Evolutionary conservation across 2,329 filamentous ascomycete species (phyloP).

Genomic region (Geosmithia morbida): DNA sequence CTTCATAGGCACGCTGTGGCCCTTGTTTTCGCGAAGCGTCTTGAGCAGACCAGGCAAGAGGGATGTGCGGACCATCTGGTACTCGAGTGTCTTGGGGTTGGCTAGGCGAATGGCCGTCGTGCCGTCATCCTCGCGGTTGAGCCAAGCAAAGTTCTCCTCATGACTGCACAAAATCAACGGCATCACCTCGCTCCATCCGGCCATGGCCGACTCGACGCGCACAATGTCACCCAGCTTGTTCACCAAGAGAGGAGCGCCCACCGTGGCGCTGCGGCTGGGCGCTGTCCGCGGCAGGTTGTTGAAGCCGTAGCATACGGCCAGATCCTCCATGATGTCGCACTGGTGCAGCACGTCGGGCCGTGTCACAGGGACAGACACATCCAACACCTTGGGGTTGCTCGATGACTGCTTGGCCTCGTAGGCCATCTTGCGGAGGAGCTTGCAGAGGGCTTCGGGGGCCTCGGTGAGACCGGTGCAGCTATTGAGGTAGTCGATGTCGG

Average conservation of each 20-base stretch:
- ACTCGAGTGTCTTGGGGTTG: slow-evolving; percentile 87
- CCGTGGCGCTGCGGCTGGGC: slow-evolving; percentile 71
- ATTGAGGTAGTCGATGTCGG: slow-evolving; percentile 89
- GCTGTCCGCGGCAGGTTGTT: slow-evolving; percentile 84
- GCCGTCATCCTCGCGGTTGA: slow-evolving; percentile 82
- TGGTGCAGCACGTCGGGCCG: slow-evolving; percentile 91
- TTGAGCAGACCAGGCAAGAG: slow-evolving; percentile 80
- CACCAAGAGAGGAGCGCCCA: slow-evolving; percentile 75
- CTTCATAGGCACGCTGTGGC: slow-evolving; percentile 76
- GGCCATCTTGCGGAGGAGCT: slow-evolving; percentile 78
- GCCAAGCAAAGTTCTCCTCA: slow-evolving; percentile 94
- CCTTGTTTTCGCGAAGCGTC: slow-evolving; percentile 87
- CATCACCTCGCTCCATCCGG: slow-evolving; percentile 93
- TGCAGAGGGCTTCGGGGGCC: slow-evolving; percentile 59
- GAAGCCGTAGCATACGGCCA: slow-evolving; percentile 93
- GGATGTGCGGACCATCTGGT: slow-evolving; percentile 82
- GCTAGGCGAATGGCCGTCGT: slow-evolving; percentile 70
- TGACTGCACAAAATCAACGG: slow-evolving; percentile 93
- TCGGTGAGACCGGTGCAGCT: slow-evolving; percentile 74
- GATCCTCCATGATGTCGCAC: slow-evolving; percentile 97
- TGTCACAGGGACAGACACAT: slow-evolving; percentile 75
- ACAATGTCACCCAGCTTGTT: slow-evolving; percentile 95
- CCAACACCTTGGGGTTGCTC: slow-evolving; percentile 54
- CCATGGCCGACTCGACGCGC: slow-evolving; percentile 76
- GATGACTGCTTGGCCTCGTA: slow-evolving; percentile 65